Conservation (phyloP, 495 filamentous ascomycete species). For the Annulohypoxylon stygium region DNA sequence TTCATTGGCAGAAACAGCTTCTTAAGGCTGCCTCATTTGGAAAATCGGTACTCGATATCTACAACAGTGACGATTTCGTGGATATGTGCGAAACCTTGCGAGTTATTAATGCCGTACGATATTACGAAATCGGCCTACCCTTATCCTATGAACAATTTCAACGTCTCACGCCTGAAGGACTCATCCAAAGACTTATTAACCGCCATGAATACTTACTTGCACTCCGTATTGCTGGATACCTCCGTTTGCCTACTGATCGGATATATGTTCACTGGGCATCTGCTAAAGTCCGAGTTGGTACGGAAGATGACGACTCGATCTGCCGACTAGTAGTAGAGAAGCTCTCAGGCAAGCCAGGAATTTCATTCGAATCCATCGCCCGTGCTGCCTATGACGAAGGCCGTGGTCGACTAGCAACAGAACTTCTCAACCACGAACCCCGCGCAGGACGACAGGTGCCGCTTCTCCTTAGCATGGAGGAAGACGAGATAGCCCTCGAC, state of each 20-base stretch:
- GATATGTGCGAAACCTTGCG: slow-evolving; percentile 96
- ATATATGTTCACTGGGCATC: slow-evolving; percentile 98
- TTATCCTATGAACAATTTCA: slow-evolving; percentile 92
- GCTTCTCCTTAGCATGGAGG: slow-evolving; percentile 93
- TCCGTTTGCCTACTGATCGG: slow-evolving; percentile 85
- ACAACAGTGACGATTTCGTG: slow-evolving; percentile 97
- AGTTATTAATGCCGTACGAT: slow-evolving; percentile 90
- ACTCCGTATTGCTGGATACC: slow-evolving; percentile 87
- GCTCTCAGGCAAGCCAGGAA: slow-evolving; percentile 85
- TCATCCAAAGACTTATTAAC: slow-evolving; percentile 87
- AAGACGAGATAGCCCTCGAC: slow-evolving; percentile 94
- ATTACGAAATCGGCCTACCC: slow-evolving; percentile 89
- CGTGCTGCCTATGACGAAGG: slow-evolving; percentile 97
- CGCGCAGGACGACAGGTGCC: slow-evolving; percentile 95
- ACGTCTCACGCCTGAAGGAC: slow-evolving; percentile 86
- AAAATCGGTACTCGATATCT: slow-evolving; percentile 95
- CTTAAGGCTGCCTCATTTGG: slow-evolving; percentile 96
- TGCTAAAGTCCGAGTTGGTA: slow-evolving; percentile 87
- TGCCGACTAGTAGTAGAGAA: slow-evolving; percentile 89
- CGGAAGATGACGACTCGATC: slow-evolving; percentile 88
- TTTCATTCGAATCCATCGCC: slow-evolving; percentile 95
- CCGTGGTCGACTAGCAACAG: slow-evolving; percentile 83
- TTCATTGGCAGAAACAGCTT: slow-evolving; percentile 93
- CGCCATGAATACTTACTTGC: slow-evolving; percentile 93
- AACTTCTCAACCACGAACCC: slow-evolving; percentile 92